Evolutionary conservation across 1,284 basidiomycete species (phyloP), one percentile per base, ranked within the genome.

Genomic region (Macrocystidia cucumis): DNA sequence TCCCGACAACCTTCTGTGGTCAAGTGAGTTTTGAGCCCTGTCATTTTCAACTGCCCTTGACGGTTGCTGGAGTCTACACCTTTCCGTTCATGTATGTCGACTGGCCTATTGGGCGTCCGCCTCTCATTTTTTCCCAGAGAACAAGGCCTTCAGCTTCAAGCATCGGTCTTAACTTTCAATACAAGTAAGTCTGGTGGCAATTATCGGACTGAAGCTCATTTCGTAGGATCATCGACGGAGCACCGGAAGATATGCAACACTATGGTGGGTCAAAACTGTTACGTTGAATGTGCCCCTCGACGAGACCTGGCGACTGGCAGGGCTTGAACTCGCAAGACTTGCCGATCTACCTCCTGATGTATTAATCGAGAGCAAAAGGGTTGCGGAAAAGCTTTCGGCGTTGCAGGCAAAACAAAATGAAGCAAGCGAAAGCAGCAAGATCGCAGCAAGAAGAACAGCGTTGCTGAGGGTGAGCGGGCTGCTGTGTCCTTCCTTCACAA

Each of bases 251-350:
- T 26, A 51, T 65, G 16, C 65, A 65, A 9, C 79, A 84, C 50
- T 88, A 89, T 47, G 84, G 84, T 82, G 38, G 18, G 55, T 38
- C 12, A 14, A 12, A 22, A 12, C 26, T 14, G 2, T 36, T 19
- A 24, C 16, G 20, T 29, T 17, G 19, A 9, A 19, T 29, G 32
- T 24, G 31, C 24, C 20, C 26, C 39, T 28, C n/a, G n/a, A n/a
- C n/a, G n/a, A n/a, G n/a, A n/a, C n/a, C 32, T 38, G 28, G 24
- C 28, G 23, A 23, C 2, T 14, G 37, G 13, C 32, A 71, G 91
- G 91, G 1, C 63, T 96, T 7, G 85, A 92, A 45, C 71, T 93
- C 16, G 90, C 91, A 9, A 73, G 75, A 30, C 69, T 92, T 1
- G 90, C 88, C 0, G 83, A 91, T 50, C 63, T 96, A 0, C 91